Conservation (phyloP, 106 monocot genomes). For the Dioscorea alata region DNA sequence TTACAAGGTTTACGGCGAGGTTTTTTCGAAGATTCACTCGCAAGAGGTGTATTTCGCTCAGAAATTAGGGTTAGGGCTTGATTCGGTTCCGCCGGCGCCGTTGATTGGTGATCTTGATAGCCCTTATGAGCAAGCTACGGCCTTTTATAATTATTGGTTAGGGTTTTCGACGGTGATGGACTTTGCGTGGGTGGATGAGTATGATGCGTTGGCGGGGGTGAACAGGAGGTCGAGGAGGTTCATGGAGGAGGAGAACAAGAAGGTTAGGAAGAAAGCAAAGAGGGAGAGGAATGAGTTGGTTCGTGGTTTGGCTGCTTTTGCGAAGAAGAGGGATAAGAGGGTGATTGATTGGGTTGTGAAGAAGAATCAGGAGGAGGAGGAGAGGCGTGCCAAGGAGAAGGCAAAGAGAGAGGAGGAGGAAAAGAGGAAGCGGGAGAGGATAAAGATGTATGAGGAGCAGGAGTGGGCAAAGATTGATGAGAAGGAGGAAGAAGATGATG, state of each 20-base stretch:
- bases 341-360: constrained; percentile 67
- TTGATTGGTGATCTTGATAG: constrained; percentile 83
- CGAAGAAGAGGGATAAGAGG: constrained; percentile 96
- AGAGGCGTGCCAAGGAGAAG: constrained; percentile 47
- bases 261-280: constrained; percentile 72
- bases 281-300: constrained; percentile 82
- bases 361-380: constrained; percentile 67
- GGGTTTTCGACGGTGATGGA: constrained; percentile 75
- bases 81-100: constrained; percentile 42
- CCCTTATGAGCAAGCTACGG: constrained; percentile 58
- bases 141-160: constrained; percentile 86
- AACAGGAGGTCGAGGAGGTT: constrained; percentile 54
- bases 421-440: constrained; percentile 62
- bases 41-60: constrained; percentile 63
- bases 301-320: constrained; percentile 71
- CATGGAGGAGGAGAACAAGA: constrained; percentile 98
- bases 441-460: constrained; percentile 64
- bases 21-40: constrained; percentile 57
- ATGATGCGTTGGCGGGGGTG: constrained; percentile 47
- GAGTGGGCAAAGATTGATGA: constrained; percentile 67
- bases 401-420: constrained; percentile 73
- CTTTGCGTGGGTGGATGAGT: constrained; percentile 83
- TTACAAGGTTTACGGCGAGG: constrained; percentile 88
- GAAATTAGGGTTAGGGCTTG: constrained; percentile 35
- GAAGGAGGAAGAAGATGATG: constrained; percentile 19